Evolutionary conservation across 2,329 filamentous ascomycete species (phyloP).

Genomic region (Diaporthe caulivora): DNA sequence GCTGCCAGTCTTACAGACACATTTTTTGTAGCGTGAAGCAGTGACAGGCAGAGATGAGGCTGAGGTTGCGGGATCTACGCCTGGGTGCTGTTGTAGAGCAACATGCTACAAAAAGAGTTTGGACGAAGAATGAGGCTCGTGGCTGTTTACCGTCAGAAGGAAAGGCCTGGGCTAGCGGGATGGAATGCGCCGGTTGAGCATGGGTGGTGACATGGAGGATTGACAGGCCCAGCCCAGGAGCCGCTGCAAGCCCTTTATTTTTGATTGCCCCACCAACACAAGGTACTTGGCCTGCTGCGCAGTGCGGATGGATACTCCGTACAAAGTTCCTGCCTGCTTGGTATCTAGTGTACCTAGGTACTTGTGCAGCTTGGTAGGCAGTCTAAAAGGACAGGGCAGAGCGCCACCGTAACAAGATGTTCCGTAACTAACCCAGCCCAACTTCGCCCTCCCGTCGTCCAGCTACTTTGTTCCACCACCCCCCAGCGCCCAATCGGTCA

Average conservation of each 20-base stretch:
- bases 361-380: background rate
- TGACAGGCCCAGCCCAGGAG: constrained; percentile 30
- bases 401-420: constrained; percentile 18
- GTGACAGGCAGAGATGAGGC: background rate
- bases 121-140: constrained; percentile 24
- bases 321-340: too few species aligned
- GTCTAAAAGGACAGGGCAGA: background rate
- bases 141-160: constrained; percentile 12
- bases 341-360: too few species aligned
- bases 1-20: background rate
- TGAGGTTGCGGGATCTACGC: background rate
- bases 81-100: background rate
- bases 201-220: constrained; percentile 2
- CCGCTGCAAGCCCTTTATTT: constrained; percentile 34
- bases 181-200: background rate
- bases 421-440: constrained; percentile 23
- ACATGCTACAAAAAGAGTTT: background rate
- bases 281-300: constrained; percentile 9
- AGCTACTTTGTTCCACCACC: constrained; percentile 10
- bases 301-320: background rate
- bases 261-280: constrained; percentile 31
- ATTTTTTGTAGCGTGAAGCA: background rate
- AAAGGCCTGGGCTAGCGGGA: constrained; percentile 1
- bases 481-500: constrained; percentile 5
- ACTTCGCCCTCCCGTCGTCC: background rate